Evolutionary conservation across 2,329 filamentous ascomycete species (phyloP).

Genomic region (Fusarium nisikadoi): DNA sequence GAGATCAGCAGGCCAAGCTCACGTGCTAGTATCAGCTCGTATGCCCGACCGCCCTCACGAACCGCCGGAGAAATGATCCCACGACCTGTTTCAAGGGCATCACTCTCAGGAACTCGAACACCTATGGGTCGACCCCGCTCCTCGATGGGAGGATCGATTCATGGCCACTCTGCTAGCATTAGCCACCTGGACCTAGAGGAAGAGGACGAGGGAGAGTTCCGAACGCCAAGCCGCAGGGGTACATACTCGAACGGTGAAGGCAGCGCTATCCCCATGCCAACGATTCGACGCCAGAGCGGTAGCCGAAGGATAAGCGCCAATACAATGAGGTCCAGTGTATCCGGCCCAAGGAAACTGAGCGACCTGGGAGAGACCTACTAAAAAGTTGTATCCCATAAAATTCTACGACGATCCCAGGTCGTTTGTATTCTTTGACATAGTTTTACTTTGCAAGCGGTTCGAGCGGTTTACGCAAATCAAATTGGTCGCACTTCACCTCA

Average conservation of each 20-base stretch:
- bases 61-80: slow-evolving; percentile 61
- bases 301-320: slow-evolving; percentile 55
- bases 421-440: slow-evolving; percentile 33
- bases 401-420: slow-evolving; percentile 19
- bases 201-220: slow-evolving; percentile 54
- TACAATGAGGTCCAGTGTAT: slow-evolving; percentile 47
- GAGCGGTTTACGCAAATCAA: slow-evolving; percentile 32
- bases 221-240: slow-evolving; percentile 66
- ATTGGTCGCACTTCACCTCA: slow-evolving; percentile 38
- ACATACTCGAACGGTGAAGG: slow-evolving; percentile 62
- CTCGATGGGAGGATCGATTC: slow-evolving; percentile 73
- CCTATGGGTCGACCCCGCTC: slow-evolving; percentile 77
- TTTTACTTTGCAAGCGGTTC: slow-evolving; percentile 40
- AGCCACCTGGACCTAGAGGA: slow-evolving; percentile 63
- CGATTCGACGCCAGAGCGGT: slow-evolving; percentile 57
- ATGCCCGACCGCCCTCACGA: slow-evolving; percentile 64
- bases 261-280: slow-evolving; percentile 60
- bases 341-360: slow-evolving; percentile 54
- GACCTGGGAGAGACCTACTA: slow-evolving; percentile 67
- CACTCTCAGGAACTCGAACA: slow-evolving; percentile 69
- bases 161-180: slow-evolving; percentile 68
- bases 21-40: slow-evolving; percentile 71
- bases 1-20: slow-evolving; percentile 73
- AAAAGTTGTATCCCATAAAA: slow-evolving; percentile 26
- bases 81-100: slow-evolving; percentile 73